Conservation (phyloP, 106 monocot species). For the Apostasia shenzhenica region DNA sequence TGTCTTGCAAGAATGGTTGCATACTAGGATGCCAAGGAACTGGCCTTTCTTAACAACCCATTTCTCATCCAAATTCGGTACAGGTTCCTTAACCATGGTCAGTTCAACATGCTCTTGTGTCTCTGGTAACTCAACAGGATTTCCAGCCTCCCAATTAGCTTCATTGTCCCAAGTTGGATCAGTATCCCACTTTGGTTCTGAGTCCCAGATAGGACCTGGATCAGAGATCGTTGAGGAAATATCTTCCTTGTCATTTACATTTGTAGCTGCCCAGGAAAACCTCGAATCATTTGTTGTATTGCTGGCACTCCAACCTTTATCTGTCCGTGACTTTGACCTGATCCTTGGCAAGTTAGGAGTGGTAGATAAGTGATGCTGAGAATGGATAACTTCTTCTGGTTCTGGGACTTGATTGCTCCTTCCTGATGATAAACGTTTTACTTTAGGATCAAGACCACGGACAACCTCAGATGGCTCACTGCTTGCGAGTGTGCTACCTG, state of each 20-base stretch:
- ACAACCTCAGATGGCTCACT: constrained; percentile 91
- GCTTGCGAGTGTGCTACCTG: constrained; percentile 49
- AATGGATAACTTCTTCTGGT: constrained; percentile 83
- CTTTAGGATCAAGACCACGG: constrained; percentile 79
- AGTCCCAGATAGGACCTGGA: constrained; percentile 67
- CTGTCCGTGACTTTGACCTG: constrained; percentile 70
- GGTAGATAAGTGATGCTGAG: constrained; percentile 43
- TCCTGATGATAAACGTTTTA: constrained; percentile 65
- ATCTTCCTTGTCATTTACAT: constrained; percentile 61
- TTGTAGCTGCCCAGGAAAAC: constrained; percentile 47
- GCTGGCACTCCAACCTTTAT: constrained; percentile 59
- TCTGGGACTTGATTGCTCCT: constrained; percentile 56
- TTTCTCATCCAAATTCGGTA: constrained; percentile 42
- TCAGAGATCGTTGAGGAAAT: constrained; percentile 82
- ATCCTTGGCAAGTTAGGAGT: constrained; percentile 79
- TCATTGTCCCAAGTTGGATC: constrained; percentile 51
- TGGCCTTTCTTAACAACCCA: constrained; percentile 78
- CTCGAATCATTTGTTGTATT: constrained; percentile 55
- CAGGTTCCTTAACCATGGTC: constrained; percentile 26
- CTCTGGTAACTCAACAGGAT: constrained; percentile 29
- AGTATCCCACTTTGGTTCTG: constrained; percentile 62
- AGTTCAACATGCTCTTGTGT: constrained; percentile 29
- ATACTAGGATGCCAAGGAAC: constrained; percentile 76
- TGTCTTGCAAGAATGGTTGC: constrained; percentile 92
- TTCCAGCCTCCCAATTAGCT: constrained; percentile 41